phyloP scores from a whole-genome alignment of 2,329 filamentous ascomycete species.

The Cyphellophora europaea region DNA sequence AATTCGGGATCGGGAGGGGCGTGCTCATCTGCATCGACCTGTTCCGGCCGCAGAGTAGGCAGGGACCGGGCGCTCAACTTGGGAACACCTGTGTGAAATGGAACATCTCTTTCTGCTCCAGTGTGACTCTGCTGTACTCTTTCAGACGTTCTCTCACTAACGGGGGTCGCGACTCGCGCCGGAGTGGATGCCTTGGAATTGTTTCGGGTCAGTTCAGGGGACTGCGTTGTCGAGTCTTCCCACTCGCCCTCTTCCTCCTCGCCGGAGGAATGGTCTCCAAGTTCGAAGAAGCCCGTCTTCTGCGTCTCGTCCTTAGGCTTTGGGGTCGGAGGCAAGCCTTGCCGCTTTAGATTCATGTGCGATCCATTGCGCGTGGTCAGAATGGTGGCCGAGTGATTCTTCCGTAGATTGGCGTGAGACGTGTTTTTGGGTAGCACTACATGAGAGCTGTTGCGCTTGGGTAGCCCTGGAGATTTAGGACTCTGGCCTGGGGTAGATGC shows the following conservation, averaged over 20 bases:
- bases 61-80: constrained; percentile 12
- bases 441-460: constrained; percentile 20
- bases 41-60: constrained; percentile 7
- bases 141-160: constrained; percentile 6
- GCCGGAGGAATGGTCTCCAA: constrained; percentile 30
- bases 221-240: constrained; percentile 38
- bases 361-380: constrained; percentile 28
- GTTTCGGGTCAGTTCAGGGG: constrained; percentile 36
- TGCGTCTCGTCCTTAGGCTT: constrained; percentile 24
- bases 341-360: constrained; percentile 29
- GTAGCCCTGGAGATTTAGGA: constrained; percentile 21
- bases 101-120: neutral
- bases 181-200: constrained; percentile 26
- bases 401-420: constrained; percentile 31
- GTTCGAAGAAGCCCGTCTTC: constrained; percentile 37
- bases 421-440: constrained; percentile 25
- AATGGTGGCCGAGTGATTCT: constrained; percentile 35
- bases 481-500: constrained; percentile 31
- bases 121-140: neutral
- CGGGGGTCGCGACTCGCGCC: constrained; percentile 11
- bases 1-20: constrained; percentile 13
- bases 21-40: neutral
- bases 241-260: constrained; percentile 35
- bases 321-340: constrained; percentile 21
- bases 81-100: neutral